Base-by-base conservation (phyloP, 257 asterid genomes). In the Craterostigma plantagineum region DNA sequence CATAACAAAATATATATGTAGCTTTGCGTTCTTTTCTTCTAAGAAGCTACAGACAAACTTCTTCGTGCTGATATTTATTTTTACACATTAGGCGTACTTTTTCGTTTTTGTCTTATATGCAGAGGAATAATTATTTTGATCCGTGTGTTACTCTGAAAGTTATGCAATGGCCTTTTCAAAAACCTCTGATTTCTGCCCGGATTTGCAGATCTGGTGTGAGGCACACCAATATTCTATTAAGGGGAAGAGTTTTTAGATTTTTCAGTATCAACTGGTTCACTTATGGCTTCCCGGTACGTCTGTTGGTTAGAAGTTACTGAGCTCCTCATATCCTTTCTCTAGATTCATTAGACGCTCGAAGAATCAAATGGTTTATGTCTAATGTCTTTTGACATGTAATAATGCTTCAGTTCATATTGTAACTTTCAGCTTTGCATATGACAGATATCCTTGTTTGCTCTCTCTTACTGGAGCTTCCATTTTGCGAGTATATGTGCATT, bases 231-330 rank as follows among this genome's bases (percentile, higher is more conserved):
- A 72, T 87, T 49, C 77, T 87, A 47, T 66, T 87, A 58, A 74
- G 93, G 73, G 79, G 76, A 36, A 58, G 86, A 10, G 75, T 87
- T 62, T 87, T 87, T 69, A 79, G 79, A 66, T 45, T 77, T 66
- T 87, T 87, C 62, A 82, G 91, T 33, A 87, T 87, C 71, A 87
- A 87, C 75, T 87, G 90, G 79, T 87, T 87, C 92, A 82, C 95
- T 42, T 87, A 87, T 63, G 98, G 98, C 54, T 87, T 87, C 67
- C 98, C 93, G 68, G 98, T 87, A 76, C 50, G 73, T 63, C 53
- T 60, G 42, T 48, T 10, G 9, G 33, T 6, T 16, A 17, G 16
- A 17, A n/a, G 4, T 11, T n/a, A 41, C 45, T 9, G 9, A 41
- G 3, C 16, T 41, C 40, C 14, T 36, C 40, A 9, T 10, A 12